phyloP scores from a whole-genome alignment of 2,329 filamentous ascomycete genomes.

The Harringtonia lauricola region DNA sequence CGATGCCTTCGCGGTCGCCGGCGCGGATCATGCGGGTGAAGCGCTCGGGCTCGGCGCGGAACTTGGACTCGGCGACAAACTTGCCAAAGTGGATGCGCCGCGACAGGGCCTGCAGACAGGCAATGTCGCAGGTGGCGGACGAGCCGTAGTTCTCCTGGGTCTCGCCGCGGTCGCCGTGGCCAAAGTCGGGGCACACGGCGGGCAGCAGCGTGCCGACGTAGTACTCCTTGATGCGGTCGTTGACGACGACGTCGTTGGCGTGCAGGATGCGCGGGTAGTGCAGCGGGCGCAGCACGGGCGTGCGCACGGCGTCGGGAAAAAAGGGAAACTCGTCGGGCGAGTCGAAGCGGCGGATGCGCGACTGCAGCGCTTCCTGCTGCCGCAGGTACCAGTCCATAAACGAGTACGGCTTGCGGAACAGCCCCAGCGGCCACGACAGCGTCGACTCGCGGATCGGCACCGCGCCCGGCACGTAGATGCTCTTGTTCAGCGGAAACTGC shows the following conservation, averaged over 20 bases:
- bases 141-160: slow-evolving; percentile 92
- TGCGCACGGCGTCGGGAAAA: slow-evolving; percentile 71
- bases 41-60: slow-evolving; percentile 66
- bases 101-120: slow-evolving; percentile 79
- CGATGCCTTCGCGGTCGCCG: slow-evolving; percentile 70
- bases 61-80: slow-evolving; percentile 96
- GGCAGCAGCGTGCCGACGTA: slow-evolving; percentile 81
- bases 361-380: slow-evolving; percentile 86
- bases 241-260: slow-evolving; percentile 82
- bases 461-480: slow-evolving; percentile 75
- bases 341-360: slow-evolving; percentile 86
- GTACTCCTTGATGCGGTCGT: slow-evolving; percentile 71
- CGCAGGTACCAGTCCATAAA: slow-evolving; percentile 91
- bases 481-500: slow-evolving; percentile 88
- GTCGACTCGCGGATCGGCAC: slow-evolving; percentile 56
- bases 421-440: not conserved
- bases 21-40: slow-evolving; percentile 78
- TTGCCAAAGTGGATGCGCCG: slow-evolving; percentile 95
- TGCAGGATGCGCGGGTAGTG: slow-evolving; percentile 83
- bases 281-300: slow-evolving; percentile 77
- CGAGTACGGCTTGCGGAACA: slow-evolving; percentile 43
- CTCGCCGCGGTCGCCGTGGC: slow-evolving; percentile 70
- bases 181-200: slow-evolving; percentile 66
- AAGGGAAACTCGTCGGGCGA: slow-evolving; percentile 96
- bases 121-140: slow-evolving; percentile 81